Percentiles rank a stretch among this genome's conserved stretches.
Conservation (phyloP, 352 stramenopile species). For the Phytopythium cucurbitacearum region DNA sequence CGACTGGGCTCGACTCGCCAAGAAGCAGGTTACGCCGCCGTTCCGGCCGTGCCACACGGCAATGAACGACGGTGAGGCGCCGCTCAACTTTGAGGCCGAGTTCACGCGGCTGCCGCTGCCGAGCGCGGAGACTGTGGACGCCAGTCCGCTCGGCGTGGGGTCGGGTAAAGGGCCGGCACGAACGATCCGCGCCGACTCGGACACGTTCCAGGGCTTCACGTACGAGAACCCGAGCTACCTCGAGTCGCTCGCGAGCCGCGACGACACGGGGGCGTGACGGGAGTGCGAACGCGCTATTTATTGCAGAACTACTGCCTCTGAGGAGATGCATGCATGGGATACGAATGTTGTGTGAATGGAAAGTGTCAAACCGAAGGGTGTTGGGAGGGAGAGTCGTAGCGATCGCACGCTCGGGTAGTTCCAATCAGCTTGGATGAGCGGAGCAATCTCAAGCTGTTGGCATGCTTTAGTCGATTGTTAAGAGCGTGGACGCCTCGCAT, state of each 20-base stretch:
- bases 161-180: conserved; percentile 13
- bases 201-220: conserved; percentile 81
- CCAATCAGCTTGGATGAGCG: too few relatives aligned
- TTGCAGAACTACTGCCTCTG: too few relatives aligned
- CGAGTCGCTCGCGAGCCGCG: conserved; percentile 30
- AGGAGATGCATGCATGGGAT: too few relatives aligned
- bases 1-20: conserved; percentile 57
- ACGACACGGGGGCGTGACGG: not conserved
- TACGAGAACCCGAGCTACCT: conserved; percentile 73
- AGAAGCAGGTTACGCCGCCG: conserved; percentile 58
- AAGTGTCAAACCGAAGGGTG: too few relatives aligned
- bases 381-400: too few relatives aligned
- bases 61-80: conserved; percentile 67
- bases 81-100: conserved; percentile 83
- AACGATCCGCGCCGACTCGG: conserved; percentile 43
- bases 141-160: conserved; percentile 13
- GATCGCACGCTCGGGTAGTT: too few relatives aligned
- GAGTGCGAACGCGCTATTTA: too few relatives aligned
- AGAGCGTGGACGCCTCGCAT: too few relatives aligned
- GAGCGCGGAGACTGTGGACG: conserved; percentile 40
- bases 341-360: too few relatives aligned
- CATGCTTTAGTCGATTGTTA: too few relatives aligned
- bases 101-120: conserved; percentile 84
- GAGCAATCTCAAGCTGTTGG: too few relatives aligned
- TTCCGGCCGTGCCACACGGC: conserved; percentile 75